phyloP scores from a whole-genome alignment of 2,329 filamentous ascomycete species.

The Exophiala xenobiotica region DNA sequence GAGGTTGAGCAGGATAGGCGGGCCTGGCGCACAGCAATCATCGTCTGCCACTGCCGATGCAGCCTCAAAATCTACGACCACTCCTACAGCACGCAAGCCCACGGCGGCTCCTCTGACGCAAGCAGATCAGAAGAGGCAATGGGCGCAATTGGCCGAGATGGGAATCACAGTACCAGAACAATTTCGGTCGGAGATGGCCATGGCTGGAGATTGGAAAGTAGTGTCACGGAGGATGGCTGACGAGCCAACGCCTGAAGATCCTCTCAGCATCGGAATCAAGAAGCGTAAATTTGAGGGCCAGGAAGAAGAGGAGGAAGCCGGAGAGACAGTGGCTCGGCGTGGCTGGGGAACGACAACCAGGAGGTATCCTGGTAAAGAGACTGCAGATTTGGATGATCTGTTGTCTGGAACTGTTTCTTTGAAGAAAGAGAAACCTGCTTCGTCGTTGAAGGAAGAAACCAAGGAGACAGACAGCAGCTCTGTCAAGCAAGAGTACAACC shows the following conservation, averaged over 20 bases:
- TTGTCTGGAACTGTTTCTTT: conserved; percentile 42
- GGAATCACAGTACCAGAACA: conserved; percentile 81
- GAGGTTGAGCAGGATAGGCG: conserved; percentile 74
- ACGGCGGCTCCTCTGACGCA: conserved; percentile 45
- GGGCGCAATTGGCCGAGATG: conserved; percentile 83
- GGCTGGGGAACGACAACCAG: conserved; percentile 46
- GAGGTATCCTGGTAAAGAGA: conserved; percentile 41
- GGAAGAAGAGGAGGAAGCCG: conserved; percentile 42
- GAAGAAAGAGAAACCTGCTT: conserved; percentile 36
- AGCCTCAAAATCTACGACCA: conserved; percentile 29
- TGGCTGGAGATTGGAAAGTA: conserved; percentile 84
- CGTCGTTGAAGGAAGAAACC: neutral
- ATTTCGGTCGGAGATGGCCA: conserved; percentile 75
- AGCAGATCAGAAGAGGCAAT: conserved; percentile 75
- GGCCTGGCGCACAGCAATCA: conserved; percentile 39
- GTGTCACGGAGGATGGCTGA: conserved; percentile 51
- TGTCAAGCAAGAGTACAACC: conserved; percentile 19
- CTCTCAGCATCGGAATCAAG: conserved; percentile 44
- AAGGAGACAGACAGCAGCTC: conserved; percentile 6
- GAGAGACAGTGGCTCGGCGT: conserved; percentile 38
- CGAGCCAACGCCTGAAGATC: conserved; percentile 38
- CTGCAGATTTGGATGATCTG: conserved; percentile 43
- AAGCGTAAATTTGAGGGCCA: conserved; percentile 47
- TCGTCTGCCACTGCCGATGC: conserved; percentile 33
- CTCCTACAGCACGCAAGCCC: conserved; percentile 34